Evolutionary conservation across 352 stramenopile genomes (phyloP).

Genomic region (Pythium scleroteichum): DNA sequence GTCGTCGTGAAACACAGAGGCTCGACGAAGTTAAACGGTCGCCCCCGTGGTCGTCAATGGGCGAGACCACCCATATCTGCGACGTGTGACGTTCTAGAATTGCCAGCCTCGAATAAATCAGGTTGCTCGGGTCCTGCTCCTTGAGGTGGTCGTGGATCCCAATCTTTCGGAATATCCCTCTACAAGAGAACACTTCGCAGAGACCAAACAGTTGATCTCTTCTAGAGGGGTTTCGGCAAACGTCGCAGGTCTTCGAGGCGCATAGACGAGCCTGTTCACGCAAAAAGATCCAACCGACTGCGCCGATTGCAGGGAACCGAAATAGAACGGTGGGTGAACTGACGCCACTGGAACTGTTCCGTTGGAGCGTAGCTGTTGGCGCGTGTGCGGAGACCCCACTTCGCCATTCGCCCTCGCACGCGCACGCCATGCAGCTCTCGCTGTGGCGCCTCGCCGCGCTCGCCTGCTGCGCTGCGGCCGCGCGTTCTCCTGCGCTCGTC

Average conservation of each 20-base stretch:
- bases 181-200: neutral
- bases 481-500: conserved; percentile 1
- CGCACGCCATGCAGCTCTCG: conserved; percentile 12
- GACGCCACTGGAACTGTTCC: neutral
- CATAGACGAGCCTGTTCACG: neutral
- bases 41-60: neutral
- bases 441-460: conserved; percentile 12
- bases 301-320: neutral
- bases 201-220: neutral
- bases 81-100: conserved; percentile 5
- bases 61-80: no score
- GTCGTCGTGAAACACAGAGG: conserved; percentile 4
- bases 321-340: neutral
- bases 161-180: neutral
- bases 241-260: neutral
- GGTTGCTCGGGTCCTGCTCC: no score
- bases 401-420: conserved; percentile 2
- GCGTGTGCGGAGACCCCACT: neutral
- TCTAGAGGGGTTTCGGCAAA: neutral
- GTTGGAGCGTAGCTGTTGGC: neutral
- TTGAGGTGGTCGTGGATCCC: conserved; percentile 2
- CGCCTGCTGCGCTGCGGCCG: neutral
- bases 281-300: neutral
- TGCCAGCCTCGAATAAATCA: no score
- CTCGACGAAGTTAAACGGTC: neutral